Base-by-base conservation (phyloP, 306 rosid genomes). In the Fragaria nilgerrensis region DNA sequence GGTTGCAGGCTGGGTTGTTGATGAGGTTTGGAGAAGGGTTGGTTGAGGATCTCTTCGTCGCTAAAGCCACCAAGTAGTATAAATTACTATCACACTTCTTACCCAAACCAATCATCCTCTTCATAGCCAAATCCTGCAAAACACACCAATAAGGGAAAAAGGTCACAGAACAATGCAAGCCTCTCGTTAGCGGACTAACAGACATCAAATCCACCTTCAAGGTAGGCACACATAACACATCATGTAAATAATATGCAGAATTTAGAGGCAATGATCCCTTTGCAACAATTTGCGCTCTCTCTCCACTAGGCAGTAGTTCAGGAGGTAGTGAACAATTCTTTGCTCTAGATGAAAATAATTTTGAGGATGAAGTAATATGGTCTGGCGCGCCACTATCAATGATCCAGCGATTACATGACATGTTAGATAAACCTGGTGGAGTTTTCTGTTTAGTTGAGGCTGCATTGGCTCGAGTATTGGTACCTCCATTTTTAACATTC, bases 121-220 rank as follows among this genome's bases (percentile, higher is more conserved):
- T 67, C 5, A 2, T 20, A 7, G 0, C 25, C 29, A 73, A 11
- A 36, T 73, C 8, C 27, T 73, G 3, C n/a, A 49, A 20, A 4
- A 72, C 1, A 72, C 34, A 52, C 52, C 34, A 73, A 17, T 0
- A 32, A 53, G 66, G 32, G 3, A 29, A 29, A 29, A 29, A 29
- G 3, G 32, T 29, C 32, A 58, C 3, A 0, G 23, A 74, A 15
- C 53, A 74, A n/a, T 74, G 0, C 3, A 74, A 56, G 3, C 41
- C 27, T 29, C 27, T 58, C 3, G 9, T 58, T 2, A 56, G 13
- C 0, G 2, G 2, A 74, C 68, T 74, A 0, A 58, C 23, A 1
- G 27, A 74, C 50, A 74, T 55, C 1, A 74, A 9, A 12, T 74
- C 13, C 7, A 74, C 68, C n/a, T 74, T 58, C 4, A 74, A 74